A percentile compares a stretch with the other conserved stretches of the same genome.
Evolutionary conservation across 2,329 filamentous ascomycete genomes (phyloP).

Genomic region (Cladosporium austrohemisphaericum): DNA sequence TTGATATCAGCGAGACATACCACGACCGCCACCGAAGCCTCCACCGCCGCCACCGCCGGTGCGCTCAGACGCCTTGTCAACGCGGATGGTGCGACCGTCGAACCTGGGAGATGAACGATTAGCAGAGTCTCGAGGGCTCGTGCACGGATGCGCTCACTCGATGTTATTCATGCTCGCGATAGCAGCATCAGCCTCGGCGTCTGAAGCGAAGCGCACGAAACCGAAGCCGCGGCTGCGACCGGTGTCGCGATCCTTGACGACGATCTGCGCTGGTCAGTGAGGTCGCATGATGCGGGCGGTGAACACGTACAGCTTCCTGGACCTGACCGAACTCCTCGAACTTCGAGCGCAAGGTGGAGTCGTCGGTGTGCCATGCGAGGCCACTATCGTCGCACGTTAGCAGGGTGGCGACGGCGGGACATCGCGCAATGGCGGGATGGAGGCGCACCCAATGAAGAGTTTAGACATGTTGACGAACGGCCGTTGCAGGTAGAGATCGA

Average conservation of each 20-base stretch:
- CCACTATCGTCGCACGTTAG: constrained; percentile 55
- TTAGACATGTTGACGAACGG: constrained; percentile 68
- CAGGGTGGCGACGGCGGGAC: background rate
- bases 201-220: constrained; percentile 83
- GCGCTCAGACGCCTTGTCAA: constrained; percentile 90
- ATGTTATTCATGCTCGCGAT: constrained; percentile 80
- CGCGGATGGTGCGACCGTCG: constrained; percentile 88
- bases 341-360: constrained; percentile 78
- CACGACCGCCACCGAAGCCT: constrained; percentile 35
- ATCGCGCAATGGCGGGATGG: background rate
- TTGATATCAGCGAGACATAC: constrained; percentile 24
- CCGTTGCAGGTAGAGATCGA: constrained; percentile 30
- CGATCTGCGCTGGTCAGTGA: constrained; percentile 59
- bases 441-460: constrained; percentile 83
- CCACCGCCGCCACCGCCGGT: constrained; percentile 58
- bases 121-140: constrained; percentile 7
- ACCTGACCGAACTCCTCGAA: constrained; percentile 89
- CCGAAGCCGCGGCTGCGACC: constrained; percentile 95
- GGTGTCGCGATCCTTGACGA: constrained; percentile 96
- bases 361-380: constrained; percentile 97
- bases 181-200: constrained; percentile 71
- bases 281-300: background rate
- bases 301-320: constrained; percentile 82
- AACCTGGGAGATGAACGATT: constrained; percentile 58
- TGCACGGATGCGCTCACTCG: constrained; percentile 62